These are phyloP conservation scores for Priceomyces medius DNA, from an alignment of 805 yeast species.

Conservation along the genomic window DNA sequence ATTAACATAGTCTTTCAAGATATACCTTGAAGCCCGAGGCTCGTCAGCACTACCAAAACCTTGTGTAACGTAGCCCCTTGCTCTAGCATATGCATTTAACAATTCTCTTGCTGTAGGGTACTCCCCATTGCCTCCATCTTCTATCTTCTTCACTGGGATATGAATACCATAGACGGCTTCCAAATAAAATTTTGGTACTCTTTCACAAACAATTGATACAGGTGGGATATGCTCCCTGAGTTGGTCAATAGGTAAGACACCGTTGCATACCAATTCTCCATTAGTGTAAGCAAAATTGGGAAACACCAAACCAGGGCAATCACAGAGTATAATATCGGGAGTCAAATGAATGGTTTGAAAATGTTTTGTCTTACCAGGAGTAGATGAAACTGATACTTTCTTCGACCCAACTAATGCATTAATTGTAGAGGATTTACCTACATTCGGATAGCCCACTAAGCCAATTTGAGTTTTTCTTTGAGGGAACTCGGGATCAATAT, in stretches of 20 bases:
- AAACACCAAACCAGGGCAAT: conserved; percentile 98
- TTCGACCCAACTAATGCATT: conserved; percentile 95
- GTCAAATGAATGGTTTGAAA: conserved; percentile 92
- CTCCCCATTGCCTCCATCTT: conserved; percentile 84
- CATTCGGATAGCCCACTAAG: conserved; percentile 93
- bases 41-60: conserved; percentile 97
- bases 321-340: conserved; percentile 82
- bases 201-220: conserved; percentile 73
- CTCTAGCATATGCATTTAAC: conserved; percentile 88
- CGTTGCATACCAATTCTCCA: conserved; percentile 95
- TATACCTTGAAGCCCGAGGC: conserved; percentile 87
- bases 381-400: conserved; percentile 95
- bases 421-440: conserved; percentile 93
- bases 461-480: conserved; percentile 79
- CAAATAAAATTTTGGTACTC: conserved; percentile 83
- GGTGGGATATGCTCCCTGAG: conserved; percentile 92
- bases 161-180: conserved; percentile 95
- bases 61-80: conserved; percentile 96
- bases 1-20: conserved; percentile 90
- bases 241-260: conserved; percentile 98
- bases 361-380: conserved; percentile 99
- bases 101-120: conserved; percentile 87
- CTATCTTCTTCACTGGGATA: conserved; percentile 68
- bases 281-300: conserved; percentile 96
- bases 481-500: conserved; percentile 55